Evolutionary conservation across 768 basidiomycete species (phyloP).

Genomic region (Hemileccinum rubropunctum): DNA sequence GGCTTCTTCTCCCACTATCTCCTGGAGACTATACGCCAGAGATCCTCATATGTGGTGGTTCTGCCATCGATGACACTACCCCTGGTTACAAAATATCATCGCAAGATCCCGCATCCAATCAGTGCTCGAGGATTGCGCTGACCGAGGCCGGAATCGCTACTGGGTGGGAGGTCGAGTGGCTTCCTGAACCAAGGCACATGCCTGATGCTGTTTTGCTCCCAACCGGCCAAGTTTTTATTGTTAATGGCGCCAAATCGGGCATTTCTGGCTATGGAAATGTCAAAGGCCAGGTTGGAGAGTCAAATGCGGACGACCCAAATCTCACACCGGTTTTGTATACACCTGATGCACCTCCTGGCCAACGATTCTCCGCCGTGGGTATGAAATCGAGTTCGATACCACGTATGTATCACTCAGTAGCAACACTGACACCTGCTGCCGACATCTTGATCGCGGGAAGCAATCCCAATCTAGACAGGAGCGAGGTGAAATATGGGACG

Average conservation of each 20-base stretch:
- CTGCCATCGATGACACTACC: constrained; percentile 56
- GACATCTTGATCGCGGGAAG: constrained; percentile 79
- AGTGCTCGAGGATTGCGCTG: constrained; percentile 69
- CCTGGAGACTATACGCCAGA: constrained; percentile 66
- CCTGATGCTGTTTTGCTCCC: constrained; percentile 80
- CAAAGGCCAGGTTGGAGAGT: constrained; percentile 60
- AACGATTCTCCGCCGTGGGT: constrained; percentile 56
- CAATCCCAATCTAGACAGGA: constrained; percentile 80
- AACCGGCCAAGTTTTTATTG: constrained; percentile 67
- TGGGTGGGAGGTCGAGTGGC: constrained; percentile 75
- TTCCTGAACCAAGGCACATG: constrained; percentile 76
- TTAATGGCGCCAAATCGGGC: constrained; percentile 73
- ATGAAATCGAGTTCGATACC: constrained; percentile 68
- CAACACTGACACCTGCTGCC: constrained; percentile 70
- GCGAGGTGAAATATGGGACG: constrained; percentile 69
- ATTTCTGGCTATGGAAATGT: constrained; percentile 82
- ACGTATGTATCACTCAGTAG: constrained; percentile 80
- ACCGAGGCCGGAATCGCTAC: constrained; percentile 58
- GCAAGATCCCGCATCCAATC: constrained; percentile 67
- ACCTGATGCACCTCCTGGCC: constrained; percentile 48
- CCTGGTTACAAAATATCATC: constrained; percentile 65
- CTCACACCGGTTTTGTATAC: constrained; percentile 70
- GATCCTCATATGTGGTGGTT: constrained; percentile 77
- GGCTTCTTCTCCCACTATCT: constrained; percentile 66
- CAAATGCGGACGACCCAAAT: constrained; percentile 76